phyloP scores from a whole-genome alignment of 2,329 filamentous ascomycete genomes.

The Colletotrichum godetiae region DNA sequence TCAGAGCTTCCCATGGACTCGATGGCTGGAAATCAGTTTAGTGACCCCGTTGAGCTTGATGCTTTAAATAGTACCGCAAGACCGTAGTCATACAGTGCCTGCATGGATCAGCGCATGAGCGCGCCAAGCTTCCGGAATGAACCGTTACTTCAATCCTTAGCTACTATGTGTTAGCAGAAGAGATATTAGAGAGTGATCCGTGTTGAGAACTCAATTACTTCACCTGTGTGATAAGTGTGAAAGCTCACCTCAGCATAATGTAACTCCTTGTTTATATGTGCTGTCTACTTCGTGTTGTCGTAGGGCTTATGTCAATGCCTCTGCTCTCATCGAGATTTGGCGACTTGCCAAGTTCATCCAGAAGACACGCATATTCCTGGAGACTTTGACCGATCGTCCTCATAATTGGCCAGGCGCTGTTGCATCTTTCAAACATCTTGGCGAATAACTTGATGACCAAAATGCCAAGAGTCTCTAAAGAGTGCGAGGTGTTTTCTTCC shows the following conservation, averaged over 20 bases:
- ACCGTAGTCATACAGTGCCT: neutral
- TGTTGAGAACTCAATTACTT: too few relatives aligned
- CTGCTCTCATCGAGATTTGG: neutral
- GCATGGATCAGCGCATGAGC: neutral
- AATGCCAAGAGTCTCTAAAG: neutral
- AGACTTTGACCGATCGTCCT: neutral
- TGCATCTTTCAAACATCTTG: slow-evolving; percentile 6
- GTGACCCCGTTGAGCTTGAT: neutral
- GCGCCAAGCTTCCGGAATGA: too few relatives aligned
- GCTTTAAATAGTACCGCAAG: neutral
- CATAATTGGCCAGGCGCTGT: slow-evolving; percentile 12
- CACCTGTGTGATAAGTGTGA: too few relatives aligned
- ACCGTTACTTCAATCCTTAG: too few relatives aligned
- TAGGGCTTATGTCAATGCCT: neutral
- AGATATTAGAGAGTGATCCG: too few relatives aligned
- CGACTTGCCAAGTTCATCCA: slow-evolving; percentile 29
- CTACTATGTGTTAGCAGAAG: too few relatives aligned
- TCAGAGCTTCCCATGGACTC: neutral
- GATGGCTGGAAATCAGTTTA: neutral
- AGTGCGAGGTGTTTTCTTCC: neutral
- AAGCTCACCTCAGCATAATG: too few relatives aligned
- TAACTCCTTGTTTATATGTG: too few relatives aligned
- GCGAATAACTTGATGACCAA: neutral
- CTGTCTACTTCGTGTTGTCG: neutral
- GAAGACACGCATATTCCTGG: neutral